Base-by-base conservation (phyloP, 2,329 filamentous ascomycete species). In the Pseudogymnoascus sp. region DNA sequence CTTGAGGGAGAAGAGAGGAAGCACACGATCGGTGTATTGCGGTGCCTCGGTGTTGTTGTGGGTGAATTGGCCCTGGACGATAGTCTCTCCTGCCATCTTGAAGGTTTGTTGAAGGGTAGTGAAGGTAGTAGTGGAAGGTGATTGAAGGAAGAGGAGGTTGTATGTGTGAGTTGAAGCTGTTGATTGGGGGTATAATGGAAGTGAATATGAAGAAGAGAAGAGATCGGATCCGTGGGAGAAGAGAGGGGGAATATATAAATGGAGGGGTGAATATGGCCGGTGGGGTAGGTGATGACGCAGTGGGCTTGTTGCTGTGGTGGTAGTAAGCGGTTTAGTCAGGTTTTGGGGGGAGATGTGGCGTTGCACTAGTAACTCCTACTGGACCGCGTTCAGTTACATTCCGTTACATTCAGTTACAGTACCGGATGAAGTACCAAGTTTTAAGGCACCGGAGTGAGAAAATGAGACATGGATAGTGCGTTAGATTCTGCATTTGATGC, bases 1-100 rank as follows among this genome's bases (percentile, higher is more conserved):
- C 71, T 86, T 86, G 61, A 90, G 78, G 5, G 87, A 89, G 76
- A 90, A 89, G 64, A 89, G 81, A 36, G 84, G 81, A 71, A 90
- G 73, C 64, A 90, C 81, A 50, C 82, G 77, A 63, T 80, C 79
- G 28, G 78, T 73, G 12, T 70, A 73, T 62, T 75, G 69, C 40
- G 81, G 79, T 2, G 78, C 68, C 34, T 71, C 73, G 68, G 82
- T 86, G 72, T 82, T 85, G 70, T 84, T 75, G 71, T 86, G 84
- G 67, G 76, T 75, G 70, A 89, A 89, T 67, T 74, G 74, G 63
- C 84, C 81, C 64, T 59, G 65, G 7, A 62, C 67, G 37, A 70
- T 68, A 12, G 66, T 59, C n/a, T 62, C 62, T 36, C 60, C 64
- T 16, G 64, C 65, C 67, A 68, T 68, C 11, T 5, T 65, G 25